phyloP scores from a whole-genome alignment of 2,329 filamentous ascomycete genomes.

The Boeremia lycopersici region DNA sequence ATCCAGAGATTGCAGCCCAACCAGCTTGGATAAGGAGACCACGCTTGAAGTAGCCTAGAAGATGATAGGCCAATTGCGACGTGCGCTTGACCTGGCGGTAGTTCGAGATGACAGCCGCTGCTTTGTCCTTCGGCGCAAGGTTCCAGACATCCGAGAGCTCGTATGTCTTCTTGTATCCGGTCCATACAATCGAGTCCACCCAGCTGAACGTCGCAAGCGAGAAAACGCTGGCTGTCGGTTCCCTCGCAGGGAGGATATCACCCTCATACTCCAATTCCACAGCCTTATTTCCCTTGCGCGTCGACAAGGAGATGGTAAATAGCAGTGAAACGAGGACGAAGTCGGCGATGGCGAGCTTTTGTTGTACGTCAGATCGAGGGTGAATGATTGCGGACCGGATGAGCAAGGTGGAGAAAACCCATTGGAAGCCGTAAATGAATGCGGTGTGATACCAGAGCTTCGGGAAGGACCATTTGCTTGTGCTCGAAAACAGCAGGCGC shows the following conservation, averaged over 20 bases:
- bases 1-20: constrained; percentile 78
- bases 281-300: constrained; percentile 88
- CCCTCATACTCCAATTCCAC: constrained; percentile 89
- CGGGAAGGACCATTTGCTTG: constrained; percentile 68
- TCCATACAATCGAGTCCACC: constrained; percentile 88
- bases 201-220: constrained; percentile 88
- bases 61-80: constrained; percentile 75
- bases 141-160: constrained; percentile 93
- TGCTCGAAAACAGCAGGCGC: constrained; percentile 68
- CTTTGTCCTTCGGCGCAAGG: constrained; percentile 84
- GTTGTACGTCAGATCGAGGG: constrained; percentile 66
- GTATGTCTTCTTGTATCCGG: constrained; percentile 82
- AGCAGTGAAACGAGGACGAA: constrained; percentile 78
- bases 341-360: constrained; percentile 71
- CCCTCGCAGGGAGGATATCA: constrained; percentile 81
- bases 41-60: constrained; percentile 83
- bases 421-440: constrained; percentile 79
- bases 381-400: constrained; percentile 88
- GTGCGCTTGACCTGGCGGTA: constrained; percentile 89
- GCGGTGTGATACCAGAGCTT: constrained; percentile 93
- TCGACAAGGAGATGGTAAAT: constrained; percentile 76
- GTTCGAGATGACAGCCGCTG: constrained; percentile 75
- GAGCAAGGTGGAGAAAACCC: constrained; percentile 75
- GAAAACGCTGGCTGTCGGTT: constrained; percentile 85
- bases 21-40: constrained; percentile 76